Evolutionary conservation across 2,329 filamentous ascomycete species (phyloP).

Genomic region (Penicillium sp.): DNA sequence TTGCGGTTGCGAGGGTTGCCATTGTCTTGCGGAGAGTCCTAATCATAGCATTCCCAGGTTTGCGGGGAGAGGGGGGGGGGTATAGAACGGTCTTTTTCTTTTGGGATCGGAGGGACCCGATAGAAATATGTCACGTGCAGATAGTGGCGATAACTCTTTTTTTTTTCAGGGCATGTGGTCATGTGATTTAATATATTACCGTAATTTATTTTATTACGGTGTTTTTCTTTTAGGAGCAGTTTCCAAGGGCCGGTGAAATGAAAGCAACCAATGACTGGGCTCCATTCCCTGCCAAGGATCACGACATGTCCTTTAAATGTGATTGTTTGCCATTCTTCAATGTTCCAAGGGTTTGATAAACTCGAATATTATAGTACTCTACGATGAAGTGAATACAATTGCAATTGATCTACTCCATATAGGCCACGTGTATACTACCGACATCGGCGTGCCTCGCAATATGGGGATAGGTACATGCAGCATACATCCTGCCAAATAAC

Average conservation of each 20-base stretch:
- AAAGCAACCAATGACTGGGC: not conserved
- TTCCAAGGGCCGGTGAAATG: not conserved
- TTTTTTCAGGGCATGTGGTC: not conserved
- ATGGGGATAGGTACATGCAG: slow-evolving; percentile 15
- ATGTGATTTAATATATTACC: not conserved
- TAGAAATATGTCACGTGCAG: slow-evolving; percentile 12
- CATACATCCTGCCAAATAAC: slow-evolving; percentile 7
- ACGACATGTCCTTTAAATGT: not conserved
- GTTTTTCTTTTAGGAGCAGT: not conserved
- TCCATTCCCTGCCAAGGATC: slow-evolving; percentile 4
- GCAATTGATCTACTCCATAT: not conserved
- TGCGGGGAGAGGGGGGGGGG: slow-evolving; percentile 4
- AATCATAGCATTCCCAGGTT: slow-evolving; percentile 39
- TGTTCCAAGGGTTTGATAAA: not conserved
- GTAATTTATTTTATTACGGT: not conserved
- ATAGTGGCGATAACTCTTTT: slow-evolving; percentile 8
- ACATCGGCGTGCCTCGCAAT: slow-evolving; percentile 17
- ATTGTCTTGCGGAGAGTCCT: slow-evolving; percentile 53
- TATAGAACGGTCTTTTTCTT: slow-evolving; percentile 5
- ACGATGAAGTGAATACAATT: not conserved
- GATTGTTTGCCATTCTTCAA: not conserved
- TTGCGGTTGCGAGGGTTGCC: slow-evolving; percentile 39
- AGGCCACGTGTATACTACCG: slow-evolving; percentile 1
- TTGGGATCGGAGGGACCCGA: slow-evolving; percentile 2
- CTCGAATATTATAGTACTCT: not conserved